Base-by-base conservation (phyloP, 2,329 filamentous ascomycete species). In the Nemania sp. region DNA sequence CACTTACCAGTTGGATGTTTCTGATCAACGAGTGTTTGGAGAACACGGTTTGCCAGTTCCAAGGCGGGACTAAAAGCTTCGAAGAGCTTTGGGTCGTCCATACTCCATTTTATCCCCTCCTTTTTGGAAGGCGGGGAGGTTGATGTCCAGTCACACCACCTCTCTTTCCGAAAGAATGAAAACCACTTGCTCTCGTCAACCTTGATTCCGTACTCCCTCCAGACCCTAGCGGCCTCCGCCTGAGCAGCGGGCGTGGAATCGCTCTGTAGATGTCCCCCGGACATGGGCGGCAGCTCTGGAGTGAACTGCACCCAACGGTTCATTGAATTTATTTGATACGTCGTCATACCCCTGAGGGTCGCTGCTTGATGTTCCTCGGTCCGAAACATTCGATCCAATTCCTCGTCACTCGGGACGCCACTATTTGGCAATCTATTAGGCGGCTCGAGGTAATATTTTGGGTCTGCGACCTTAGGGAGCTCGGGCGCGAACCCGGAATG, bases 131-230 rank as follows among this genome's bases (percentile, higher is more conserved):
- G 45, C 10, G 66, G 56, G 3, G 8, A 20, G 10, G 51, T 49
- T 18, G 65, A 24, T 24, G 57, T 38, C 61, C 62, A 65, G 45
- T 68, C 57, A 20, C 56, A 56, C 66, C 66, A 68, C 15, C 58
- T 56, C 5, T 52, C 24, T 47, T 58, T 65, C 15, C 32, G 41
- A 15, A 68, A n/a, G 22, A 64, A 68, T 11, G 13, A 2, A 15
- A 58, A 47, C 66, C 66, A 68, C 13, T 26, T n/a, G 5, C 20
- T 20, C 26, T 68, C 66, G 35, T 68, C 57, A 43, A 68, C 61
- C 20, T 54, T 2, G 13, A 68, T 24, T 26, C 26, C 58, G 18
- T 20, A 15, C 49, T 5, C 8, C 2, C 53, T 26, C 10, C 35
- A 65, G 8, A 49, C n/a, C n/a, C n/a, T 20, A 11, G 11, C 7